Percentiles rank a stretch among this genome's conserved stretches.
Conservation (phyloP, 148 eudicot genomes). For the Cornus suecica region DNA sequence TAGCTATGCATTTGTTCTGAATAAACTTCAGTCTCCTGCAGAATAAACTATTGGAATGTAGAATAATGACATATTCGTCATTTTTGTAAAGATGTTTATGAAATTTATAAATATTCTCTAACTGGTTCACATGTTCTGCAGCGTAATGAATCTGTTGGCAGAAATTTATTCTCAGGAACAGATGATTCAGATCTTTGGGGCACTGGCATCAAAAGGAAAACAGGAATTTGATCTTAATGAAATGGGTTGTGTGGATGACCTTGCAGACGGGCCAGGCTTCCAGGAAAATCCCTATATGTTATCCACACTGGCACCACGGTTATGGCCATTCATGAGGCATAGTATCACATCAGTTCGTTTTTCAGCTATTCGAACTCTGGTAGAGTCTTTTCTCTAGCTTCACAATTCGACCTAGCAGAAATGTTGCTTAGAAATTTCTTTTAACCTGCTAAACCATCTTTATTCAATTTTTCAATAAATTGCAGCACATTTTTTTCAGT, state of each 20-base stretch:
- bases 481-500: neutral
- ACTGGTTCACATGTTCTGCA: slow-evolving; percentile 28
- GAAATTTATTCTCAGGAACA: slow-evolving; percentile 95
- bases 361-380: slow-evolving; percentile 91
- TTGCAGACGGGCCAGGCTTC: slow-evolving; percentile 35
- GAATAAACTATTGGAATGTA: neutral
- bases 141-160: slow-evolving; percentile 97
- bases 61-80: neutral
- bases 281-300: slow-evolving; percentile 67
- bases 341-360: slow-evolving; percentile 94
- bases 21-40: neutral
- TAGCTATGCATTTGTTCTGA: neutral
- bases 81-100: neutral
- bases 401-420: neutral
- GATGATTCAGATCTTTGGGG: slow-evolving; percentile 69
- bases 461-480: neutral
- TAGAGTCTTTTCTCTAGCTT: slow-evolving; percentile 15
- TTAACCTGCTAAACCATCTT: neutral
- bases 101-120: neutral
- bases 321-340: slow-evolving; percentile 99
- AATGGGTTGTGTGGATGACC: slow-evolving; percentile 43
- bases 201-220: slow-evolving; percentile 31
- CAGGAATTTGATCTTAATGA: slow-evolving; percentile 78
- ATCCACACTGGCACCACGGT: slow-evolving; percentile 86
- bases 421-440: neutral